A percentile compares a stretch with the other conserved stretches of the same genome.
These are phyloP conservation scores for Rhododendron ferrugineum DNA, from an alignment of 148 eudicot species.

Conservation along the genomic window DNA sequence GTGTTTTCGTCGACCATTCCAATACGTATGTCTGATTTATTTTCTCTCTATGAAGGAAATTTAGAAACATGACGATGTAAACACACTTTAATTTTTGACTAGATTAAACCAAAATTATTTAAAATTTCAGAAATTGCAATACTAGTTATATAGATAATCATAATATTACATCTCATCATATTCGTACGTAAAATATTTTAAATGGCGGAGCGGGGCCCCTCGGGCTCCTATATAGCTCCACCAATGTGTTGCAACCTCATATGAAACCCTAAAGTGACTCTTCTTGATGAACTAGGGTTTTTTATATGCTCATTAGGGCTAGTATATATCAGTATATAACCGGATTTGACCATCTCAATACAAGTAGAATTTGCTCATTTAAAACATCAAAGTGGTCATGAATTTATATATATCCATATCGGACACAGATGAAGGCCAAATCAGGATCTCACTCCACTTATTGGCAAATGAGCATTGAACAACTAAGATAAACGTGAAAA, in stretches of 20 bases:
- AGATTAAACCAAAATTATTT: neutral
- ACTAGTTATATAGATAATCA: too few species aligned
- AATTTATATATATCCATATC: neutral
- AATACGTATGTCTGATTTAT: too few species aligned
- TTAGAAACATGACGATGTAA: too few species aligned
- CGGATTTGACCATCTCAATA: neutral
- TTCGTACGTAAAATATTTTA: too few species aligned
- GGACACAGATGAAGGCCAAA: neutral
- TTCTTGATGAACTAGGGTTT: constrained; percentile 3
- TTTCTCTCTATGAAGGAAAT: too few species aligned
- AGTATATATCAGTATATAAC: neutral
- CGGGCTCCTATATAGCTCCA: neutral
- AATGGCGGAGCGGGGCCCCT: neutral
- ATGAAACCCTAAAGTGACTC: neutral
- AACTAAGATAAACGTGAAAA: neutral
- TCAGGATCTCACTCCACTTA: neutral
- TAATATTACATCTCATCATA: too few species aligned
- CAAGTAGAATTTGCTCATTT: neutral
- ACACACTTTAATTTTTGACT: neutral
- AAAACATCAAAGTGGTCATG: neutral
- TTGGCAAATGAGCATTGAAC: neutral
- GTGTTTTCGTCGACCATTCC: too few species aligned
- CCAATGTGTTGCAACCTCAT: neutral
- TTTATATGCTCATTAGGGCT: neutral
- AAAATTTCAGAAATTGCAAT: too few species aligned